Evolutionary conservation across 345 rosid genomes (phyloP).

Genomic region (Euphorbia peplus): DNA sequence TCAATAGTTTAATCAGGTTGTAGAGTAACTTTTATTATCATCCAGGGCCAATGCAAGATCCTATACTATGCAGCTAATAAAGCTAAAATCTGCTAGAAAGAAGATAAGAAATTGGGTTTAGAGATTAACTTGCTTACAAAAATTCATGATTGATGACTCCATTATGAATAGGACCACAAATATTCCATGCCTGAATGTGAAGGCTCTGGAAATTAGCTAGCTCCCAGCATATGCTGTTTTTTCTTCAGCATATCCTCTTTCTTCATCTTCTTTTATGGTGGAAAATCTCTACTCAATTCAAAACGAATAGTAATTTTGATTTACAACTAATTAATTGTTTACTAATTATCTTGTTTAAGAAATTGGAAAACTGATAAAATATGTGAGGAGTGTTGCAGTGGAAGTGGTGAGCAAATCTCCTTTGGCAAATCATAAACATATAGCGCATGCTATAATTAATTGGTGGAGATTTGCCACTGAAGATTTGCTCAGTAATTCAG

Average conservation of each 20-base stretch:
- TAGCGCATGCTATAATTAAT: neutral
- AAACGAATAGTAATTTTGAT: too few species aligned
- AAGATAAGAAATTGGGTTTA: neutral
- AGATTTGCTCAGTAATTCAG: slow-evolving; percentile 13
- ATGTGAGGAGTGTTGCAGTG: slow-evolving; percentile 1
- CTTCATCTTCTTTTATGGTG: neutral
- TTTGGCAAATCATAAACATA: slow-evolving; percentile 19
- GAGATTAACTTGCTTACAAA: neutral
- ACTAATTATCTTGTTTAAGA: too few species aligned
- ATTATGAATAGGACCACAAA: slow-evolving; percentile 19
- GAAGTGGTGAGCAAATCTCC: slow-evolving; percentile 33
- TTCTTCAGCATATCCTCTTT: slow-evolving; percentile 21
- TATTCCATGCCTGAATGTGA: slow-evolving; percentile 31
- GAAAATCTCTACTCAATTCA: too few species aligned
- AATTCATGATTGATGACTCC: neutral
- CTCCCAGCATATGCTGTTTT: slow-evolving; percentile 1
- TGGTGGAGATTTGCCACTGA: slow-evolving; percentile 5
- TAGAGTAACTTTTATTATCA: too few species aligned
- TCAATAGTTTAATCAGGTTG: too few species aligned
- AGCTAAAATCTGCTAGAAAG: neutral
- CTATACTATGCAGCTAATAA: too few species aligned
- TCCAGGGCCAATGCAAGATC: too few species aligned
- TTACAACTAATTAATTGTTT: too few species aligned
- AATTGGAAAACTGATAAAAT: too few species aligned
- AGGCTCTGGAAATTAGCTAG: neutral